Evolutionary conservation across 371 early-diverging fungal genomes (phyloP).

Genomic region (Lichtheimia ornata): DNA sequence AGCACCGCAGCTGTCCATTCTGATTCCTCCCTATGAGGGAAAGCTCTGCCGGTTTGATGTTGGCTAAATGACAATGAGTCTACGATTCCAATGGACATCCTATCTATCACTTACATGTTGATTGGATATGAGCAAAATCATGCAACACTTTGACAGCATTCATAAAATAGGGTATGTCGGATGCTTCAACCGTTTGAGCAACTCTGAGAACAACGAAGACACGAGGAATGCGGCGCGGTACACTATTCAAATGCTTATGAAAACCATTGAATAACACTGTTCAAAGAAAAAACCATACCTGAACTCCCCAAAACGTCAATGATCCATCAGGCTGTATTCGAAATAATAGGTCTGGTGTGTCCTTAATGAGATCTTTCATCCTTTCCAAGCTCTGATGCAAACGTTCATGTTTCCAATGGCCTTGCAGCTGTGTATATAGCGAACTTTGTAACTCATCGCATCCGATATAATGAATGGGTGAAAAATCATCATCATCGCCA

Average conservation of each 20-base stretch:
- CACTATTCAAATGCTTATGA: slow-evolving; percentile 58
- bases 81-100: neutral
- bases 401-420: slow-evolving; percentile 28
- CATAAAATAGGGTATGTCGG: slow-evolving; percentile 62
- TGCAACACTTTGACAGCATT: slow-evolving; percentile 59
- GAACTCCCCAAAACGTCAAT: slow-evolving; percentile 80
- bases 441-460: slow-evolving; percentile 57
- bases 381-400: slow-evolving; percentile 45
- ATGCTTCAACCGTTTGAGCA: slow-evolving; percentile 56
- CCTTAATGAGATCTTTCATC: slow-evolving; percentile 62
- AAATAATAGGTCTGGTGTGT: slow-evolving; percentile 81
- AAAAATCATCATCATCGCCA: slow-evolving; percentile 29
- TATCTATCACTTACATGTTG: slow-evolving; percentile 30
- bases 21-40: slow-evolving; percentile 59
- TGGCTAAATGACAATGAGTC: slow-evolving; percentile 33
- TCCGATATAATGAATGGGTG: slow-evolving; percentile 69
- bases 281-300: slow-evolving; percentile 41
- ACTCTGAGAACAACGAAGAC: slow-evolving; percentile 69
- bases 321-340: slow-evolving; percentile 72
- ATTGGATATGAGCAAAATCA: slow-evolving; percentile 52
- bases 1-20: slow-evolving; percentile 67
- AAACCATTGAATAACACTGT: neutral
- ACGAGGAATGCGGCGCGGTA: slow-evolving; percentile 67
- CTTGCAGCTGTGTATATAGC: slow-evolving; percentile 35
- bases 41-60: slow-evolving; percentile 71